These are phyloP conservation scores for Avena sativa DNA, from an alignment of 176 grass and related monocot genomes.

Conservation along the genomic window DNA sequence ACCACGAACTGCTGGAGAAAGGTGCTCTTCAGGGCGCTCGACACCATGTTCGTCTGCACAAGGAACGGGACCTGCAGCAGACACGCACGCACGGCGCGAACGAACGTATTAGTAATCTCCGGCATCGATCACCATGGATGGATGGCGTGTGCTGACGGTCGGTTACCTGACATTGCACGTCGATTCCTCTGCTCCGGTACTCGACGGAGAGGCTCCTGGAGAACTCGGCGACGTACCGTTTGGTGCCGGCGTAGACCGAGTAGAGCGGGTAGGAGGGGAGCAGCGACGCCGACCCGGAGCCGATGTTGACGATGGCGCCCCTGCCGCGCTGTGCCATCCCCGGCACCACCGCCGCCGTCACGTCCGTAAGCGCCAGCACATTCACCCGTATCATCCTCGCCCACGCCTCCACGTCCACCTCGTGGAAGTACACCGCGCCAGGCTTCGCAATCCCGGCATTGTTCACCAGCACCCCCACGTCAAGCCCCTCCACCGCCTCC, in stretches of 20 bases:
- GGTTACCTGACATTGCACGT: not conserved
- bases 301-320: too few species aligned
- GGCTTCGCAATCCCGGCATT: too few species aligned
- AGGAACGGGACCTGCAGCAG: not conserved
- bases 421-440: too few species aligned
- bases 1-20: not conserved
- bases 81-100: not conserved
- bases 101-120: too few species aligned
- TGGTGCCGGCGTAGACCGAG: not conserved
- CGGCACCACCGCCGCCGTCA: too few species aligned
- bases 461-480: too few species aligned
- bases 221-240: not conserved
- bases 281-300: not conserved
- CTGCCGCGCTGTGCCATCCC: too few species aligned
- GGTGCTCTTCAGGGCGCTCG: not conserved
- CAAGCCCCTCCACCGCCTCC: not conserved
- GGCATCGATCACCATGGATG: not conserved
- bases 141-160: not conserved
- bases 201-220: not conserved
- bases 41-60: not conserved
- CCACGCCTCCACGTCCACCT: too few species aligned
- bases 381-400: not conserved
- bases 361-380: not conserved
- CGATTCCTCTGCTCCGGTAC: not conserved
- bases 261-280: not conserved